Conservation (phyloP, 768 basidiomycete species). For the Cubamyces sp. region DNA sequence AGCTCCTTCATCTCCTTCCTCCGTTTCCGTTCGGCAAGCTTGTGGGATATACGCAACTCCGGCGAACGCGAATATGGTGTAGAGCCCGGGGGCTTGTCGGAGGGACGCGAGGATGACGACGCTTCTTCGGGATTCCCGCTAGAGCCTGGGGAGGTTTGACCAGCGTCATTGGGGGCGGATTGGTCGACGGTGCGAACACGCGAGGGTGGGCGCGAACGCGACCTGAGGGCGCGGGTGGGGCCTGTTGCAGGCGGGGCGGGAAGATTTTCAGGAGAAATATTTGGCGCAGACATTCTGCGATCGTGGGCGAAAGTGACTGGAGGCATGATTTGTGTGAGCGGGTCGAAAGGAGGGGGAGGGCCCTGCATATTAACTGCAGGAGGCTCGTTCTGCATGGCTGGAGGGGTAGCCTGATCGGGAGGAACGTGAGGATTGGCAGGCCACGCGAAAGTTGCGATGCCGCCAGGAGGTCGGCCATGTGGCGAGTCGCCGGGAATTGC, state of each 20-base stretch:
- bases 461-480: conserved; percentile 63
- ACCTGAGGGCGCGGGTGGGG: conserved; percentile 59
- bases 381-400: conserved; percentile 39
- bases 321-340: conserved; percentile 49
- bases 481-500: conserved; percentile 67
- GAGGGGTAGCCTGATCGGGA: conserved; percentile 42
- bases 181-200: conserved; percentile 52
- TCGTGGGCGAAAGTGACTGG: conserved; percentile 63
- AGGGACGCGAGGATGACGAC: conserved; percentile 19
- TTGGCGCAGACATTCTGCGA: conserved; percentile 77
- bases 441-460: conserved; percentile 77
- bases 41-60: conserved; percentile 93
- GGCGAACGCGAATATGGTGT: conserved; percentile 96
- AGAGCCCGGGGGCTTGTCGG: conserved; percentile 50
- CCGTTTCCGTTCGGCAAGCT: conserved; percentile 94
- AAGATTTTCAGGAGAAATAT: conserved; percentile 46
- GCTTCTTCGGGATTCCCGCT: conserved; percentile 24
- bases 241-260: conserved; percentile 48
- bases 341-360: conserved; percentile 32
- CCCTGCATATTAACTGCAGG: conserved; percentile 29
- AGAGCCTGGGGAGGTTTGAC: conserved; percentile 24
- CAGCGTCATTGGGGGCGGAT: conserved; percentile 38
- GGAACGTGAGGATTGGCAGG: conserved; percentile 45
- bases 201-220: conserved; percentile 74
- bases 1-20: conserved; percentile 99